Conservation (phyloP, 495 filamentous ascomycete genomes). For the Podospora pseudopauciseta region DNA sequence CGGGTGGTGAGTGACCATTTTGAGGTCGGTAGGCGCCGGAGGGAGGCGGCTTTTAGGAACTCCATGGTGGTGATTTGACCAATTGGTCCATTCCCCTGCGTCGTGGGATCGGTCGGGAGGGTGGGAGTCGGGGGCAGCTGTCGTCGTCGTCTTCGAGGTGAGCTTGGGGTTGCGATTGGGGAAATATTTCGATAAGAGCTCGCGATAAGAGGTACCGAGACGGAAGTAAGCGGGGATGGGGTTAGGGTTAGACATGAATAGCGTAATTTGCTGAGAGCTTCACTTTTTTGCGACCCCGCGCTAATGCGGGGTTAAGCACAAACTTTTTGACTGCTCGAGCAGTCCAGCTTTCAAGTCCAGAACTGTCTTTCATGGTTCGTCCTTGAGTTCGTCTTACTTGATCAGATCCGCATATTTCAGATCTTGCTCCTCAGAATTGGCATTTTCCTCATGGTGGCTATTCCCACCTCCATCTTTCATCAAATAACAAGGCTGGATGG, state of each 20-base stretch:
- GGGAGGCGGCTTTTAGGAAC: conserved; percentile 22
- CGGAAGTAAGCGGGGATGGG: not conserved
- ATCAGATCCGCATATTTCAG: too few relatives aligned
- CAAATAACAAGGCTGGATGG: conserved; percentile 25
- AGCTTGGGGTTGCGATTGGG: not conserved
- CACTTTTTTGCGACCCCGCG: not conserved
- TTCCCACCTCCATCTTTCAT: not conserved
- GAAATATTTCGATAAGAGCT: not conserved
- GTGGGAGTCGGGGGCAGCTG: not conserved
- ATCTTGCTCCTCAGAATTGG: too few relatives aligned
- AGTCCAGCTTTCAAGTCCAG: not conserved
- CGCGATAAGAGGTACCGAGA: not conserved
- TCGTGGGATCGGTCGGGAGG: not conserved
- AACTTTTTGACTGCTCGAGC: not conserved
- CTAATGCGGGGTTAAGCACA: not conserved
- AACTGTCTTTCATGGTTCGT: too few relatives aligned
- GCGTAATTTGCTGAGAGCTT: not conserved
- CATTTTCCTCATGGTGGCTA: too few relatives aligned
- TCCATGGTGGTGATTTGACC: conserved; percentile 18
- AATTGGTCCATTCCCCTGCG: not conserved
- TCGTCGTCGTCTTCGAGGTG: not conserved
- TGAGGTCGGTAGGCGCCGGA: conserved; percentile 16
- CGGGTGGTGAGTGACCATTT: conserved; percentile 15
- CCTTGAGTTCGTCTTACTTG: too few relatives aligned
- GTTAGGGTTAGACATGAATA: not conserved